Evolutionary conservation across 225 moss, liverwort and hornwort genomes (phyloP).

Genomic region (Polytrichum formosum): DNA sequence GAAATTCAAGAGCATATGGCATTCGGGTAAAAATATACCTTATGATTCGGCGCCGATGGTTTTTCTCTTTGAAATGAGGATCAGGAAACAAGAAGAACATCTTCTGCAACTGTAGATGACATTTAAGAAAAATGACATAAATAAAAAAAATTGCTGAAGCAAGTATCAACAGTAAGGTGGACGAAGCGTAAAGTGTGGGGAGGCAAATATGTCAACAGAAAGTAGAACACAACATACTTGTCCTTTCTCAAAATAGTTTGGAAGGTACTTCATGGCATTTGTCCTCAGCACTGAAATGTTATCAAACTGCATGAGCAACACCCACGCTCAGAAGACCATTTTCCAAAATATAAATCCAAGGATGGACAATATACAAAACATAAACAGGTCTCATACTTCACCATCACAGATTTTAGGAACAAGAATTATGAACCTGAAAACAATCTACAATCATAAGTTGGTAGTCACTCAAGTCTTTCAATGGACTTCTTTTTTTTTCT

Average conservation of each 20-base stretch:
- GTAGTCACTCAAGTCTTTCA: too few species aligned
- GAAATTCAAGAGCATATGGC: not conserved
- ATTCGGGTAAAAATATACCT: slow-evolving; percentile 37
- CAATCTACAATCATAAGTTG: too few species aligned
- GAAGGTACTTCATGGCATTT: slow-evolving; percentile 97
- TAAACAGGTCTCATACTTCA: too few species aligned
- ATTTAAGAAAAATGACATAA: slow-evolving; percentile 10
- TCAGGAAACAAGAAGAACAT: slow-evolving; percentile 98
- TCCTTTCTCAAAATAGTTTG: slow-evolving; percentile 95
- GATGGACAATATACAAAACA: not conserved
- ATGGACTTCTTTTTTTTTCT: too few species aligned
- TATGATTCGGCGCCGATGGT: slow-evolving; percentile 93
- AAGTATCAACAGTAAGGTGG: too few species aligned
- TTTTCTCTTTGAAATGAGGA: slow-evolving; percentile 98
- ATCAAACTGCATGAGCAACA: slow-evolving; percentile 53
- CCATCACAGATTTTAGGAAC: too few species aligned
- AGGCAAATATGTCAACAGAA: not conserved
- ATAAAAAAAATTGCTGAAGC: not conserved
- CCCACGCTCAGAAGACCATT: not conserved
- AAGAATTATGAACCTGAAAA: too few species aligned
- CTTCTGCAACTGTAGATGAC: slow-evolving; percentile 70
- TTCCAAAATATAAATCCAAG: not conserved
- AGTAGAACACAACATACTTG: slow-evolving; percentile 48
- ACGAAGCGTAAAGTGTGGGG: too few species aligned
- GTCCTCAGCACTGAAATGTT: slow-evolving; percentile 85